Base-by-base conservation (phyloP, 1,284 basidiomycete species). In the Cryptococcus hybrid region DNA sequence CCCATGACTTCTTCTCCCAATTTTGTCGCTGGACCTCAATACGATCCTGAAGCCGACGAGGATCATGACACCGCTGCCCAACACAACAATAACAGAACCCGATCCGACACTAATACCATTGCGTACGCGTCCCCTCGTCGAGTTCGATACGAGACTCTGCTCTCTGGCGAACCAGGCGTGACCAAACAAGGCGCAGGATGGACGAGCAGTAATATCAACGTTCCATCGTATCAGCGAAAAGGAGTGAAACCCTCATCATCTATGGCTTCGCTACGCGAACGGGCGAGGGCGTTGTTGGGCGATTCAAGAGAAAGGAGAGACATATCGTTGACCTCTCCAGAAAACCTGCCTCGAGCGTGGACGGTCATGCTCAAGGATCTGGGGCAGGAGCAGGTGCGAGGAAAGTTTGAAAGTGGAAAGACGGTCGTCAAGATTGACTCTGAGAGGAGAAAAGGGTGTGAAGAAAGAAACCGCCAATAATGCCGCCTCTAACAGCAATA, bases 241-340 rank as follows among this genome's bases (percentile, higher is more conserved):
- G 62, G 68, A 63, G 61, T 58, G 56, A 74, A 76, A 57, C 66
- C 70, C 3, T 63, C 60, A 5, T 57, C 55, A 5, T 68, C 64
- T 2, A 73, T 72, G 64, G 65, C 67, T 2, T 65, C 61, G 5
- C 62, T 76, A 5, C 63, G 75, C 18, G 73, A 76, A 13, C 54
- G 61, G 36, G 73, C 73, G 0, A 51, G 67, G 44, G 60, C 65
- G 2, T 55, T 73, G 34, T 50, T 74, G 2, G 65, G 65, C 38
- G 52, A 63, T 35, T 47, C 51, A 8, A 30, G 30, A 30, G 30
- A 30, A 30, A 47, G 51, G 61, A 57, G n/a, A 47, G 67, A 42
- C 48, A 66, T 37, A 64, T 64, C 36, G 49, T 61, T 36, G 63
- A 67, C 40, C 53, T 65, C 11, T 30, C 50, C 38, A 36, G 34